These are phyloP conservation scores for Russula vinacea DNA, from an alignment of 768 basidiomycete genomes.

Conservation along the genomic window DNA sequence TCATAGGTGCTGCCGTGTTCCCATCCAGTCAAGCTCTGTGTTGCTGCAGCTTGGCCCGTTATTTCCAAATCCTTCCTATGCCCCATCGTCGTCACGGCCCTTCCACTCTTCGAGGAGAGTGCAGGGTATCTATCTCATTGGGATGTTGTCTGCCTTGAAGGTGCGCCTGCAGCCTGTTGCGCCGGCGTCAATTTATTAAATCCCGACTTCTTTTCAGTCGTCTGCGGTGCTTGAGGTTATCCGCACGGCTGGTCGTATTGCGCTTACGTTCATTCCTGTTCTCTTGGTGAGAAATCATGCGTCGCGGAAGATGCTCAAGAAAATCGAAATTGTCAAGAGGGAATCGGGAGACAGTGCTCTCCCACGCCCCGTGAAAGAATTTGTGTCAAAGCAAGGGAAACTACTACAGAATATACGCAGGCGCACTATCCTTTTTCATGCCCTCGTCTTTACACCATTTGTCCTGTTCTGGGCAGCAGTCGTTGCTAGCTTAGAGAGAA, in stretches of 20 bases:
- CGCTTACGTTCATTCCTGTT: constrained; percentile 71
- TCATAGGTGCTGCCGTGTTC: constrained; percentile 14
- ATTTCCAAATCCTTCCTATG: constrained; percentile 3
- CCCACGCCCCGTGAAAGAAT: constrained; percentile 36
- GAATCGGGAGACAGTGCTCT: constrained; percentile 38
- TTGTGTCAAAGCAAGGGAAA: constrained; percentile 51
- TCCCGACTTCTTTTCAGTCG: constrained; percentile 43
- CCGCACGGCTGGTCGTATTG: constrained; percentile 65
- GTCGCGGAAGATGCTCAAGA: constrained; percentile 49
- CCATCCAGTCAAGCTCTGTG: constrained; percentile 21
- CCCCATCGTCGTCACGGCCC: constrained; percentile 3
- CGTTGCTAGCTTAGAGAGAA: constrained; percentile 68
- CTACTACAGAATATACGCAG: constrained; percentile 49
- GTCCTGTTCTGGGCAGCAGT: constrained; percentile 65
- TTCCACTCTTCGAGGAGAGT: constrained; percentile 45
- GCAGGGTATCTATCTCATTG: constrained; percentile 44
- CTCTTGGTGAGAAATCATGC: constrained; percentile 57
- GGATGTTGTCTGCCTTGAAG: constrained; percentile 64
- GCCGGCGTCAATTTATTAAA: constrained; percentile 20
- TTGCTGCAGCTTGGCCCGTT: constrained; percentile 14
- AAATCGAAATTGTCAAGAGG: constrained; percentile 45
- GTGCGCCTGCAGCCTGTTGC: constrained; percentile 39
- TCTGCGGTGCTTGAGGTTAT: constrained; percentile 72
- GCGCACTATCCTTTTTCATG: constrained; percentile 49
- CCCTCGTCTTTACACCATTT: constrained; percentile 59